phyloP scores from a whole-genome alignment of 2,329 filamentous ascomycete species.

The Phyllosticta capitalensis region DNA sequence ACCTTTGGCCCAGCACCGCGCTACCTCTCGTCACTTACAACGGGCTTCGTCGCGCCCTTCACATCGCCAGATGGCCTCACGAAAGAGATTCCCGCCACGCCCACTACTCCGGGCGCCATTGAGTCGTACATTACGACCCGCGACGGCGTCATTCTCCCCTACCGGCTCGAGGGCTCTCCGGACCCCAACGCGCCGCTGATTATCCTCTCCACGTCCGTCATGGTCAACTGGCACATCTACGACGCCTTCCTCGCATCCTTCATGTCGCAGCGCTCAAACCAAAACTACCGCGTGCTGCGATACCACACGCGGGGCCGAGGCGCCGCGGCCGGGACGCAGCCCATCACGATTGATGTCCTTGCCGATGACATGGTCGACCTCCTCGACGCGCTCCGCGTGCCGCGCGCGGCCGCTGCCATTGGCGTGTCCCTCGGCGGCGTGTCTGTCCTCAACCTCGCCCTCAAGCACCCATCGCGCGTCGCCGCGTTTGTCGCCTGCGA shows the following conservation, averaged over 20 bases:
- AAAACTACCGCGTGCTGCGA: constrained; percentile 62
- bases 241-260: constrained; percentile 60
- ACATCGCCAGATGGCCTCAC: constrained; percentile 45
- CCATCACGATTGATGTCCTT: constrained; percentile 52
- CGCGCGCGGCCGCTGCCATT: constrained; percentile 55
- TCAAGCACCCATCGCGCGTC: constrained; percentile 53
- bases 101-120: constrained; percentile 39
- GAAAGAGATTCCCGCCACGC: constrained; percentile 40
- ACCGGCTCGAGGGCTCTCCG: constrained; percentile 63
- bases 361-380: constrained; percentile 58
- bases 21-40: constrained; percentile 51
- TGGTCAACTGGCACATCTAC: constrained; percentile 75
- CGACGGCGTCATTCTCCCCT: constrained; percentile 62
- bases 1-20: constrained; percentile 67
- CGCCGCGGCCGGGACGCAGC: constrained; percentile 27
- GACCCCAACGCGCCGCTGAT: constrained; percentile 60
- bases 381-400: constrained; percentile 59
- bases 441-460: constrained; percentile 63
- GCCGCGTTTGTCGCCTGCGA: constrained; percentile 62
- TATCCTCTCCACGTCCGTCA: constrained; percentile 69
- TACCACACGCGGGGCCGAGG: constrained; percentile 68
- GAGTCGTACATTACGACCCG: constrained; percentile 57
- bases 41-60: constrained; percentile 38
- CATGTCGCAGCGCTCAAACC: constrained; percentile 42
- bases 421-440: constrained; percentile 77